phyloP scores from a whole-genome alignment of 352 stramenopile species.

The Thraustochytrium striatum region DNA sequence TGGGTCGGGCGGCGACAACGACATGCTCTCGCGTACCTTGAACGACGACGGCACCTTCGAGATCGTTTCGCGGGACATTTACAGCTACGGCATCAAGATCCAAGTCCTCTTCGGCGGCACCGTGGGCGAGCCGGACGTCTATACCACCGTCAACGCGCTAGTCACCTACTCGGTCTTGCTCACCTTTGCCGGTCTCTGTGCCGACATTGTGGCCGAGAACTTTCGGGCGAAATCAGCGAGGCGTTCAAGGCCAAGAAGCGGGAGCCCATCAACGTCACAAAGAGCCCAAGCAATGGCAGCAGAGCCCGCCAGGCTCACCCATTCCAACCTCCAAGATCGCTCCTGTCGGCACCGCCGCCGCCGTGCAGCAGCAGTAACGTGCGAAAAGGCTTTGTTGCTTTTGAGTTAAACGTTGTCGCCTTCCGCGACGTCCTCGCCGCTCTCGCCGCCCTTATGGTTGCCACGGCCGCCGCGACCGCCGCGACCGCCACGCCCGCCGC shows the following conservation, averaged over 20 bases:
- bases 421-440: too few species aligned
- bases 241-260: neutral
- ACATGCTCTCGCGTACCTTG: neutral
- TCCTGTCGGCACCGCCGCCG: too few species aligned
- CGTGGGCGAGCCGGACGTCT: neutral
- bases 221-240: neutral
- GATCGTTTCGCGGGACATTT: neutral
- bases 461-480: too few species aligned
- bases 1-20: neutral
- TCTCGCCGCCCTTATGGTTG: too few species aligned
- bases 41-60: neutral
- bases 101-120: neutral
- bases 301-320: too few species aligned
- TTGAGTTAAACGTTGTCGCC: too few species aligned
- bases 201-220: neutral
- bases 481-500: too few species aligned
- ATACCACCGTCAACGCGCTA: neutral
- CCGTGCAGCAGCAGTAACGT: too few species aligned
- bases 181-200: neutral
- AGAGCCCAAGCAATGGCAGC: too few species aligned
- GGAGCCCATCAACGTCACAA: neutral
- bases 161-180: neutral
- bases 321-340: too few species aligned
- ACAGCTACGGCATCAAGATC: neutral
- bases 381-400: too few species aligned